Evolutionary conservation across 2,329 filamentous ascomycete species (phyloP), one percentile per base, ranked within the genome.

Genomic region (Septoria petroselini): DNA sequence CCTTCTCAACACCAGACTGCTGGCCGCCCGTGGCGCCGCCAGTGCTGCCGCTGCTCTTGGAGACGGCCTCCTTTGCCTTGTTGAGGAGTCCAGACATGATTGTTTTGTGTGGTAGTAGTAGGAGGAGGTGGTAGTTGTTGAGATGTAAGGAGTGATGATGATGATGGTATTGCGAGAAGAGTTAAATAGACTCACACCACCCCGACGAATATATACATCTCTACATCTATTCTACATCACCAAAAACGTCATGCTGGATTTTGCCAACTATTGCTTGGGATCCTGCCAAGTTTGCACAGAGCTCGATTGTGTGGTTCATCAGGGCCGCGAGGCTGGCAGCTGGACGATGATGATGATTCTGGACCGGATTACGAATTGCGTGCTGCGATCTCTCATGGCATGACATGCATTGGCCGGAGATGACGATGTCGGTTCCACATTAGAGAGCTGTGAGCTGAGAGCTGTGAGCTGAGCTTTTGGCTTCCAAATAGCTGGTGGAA

Each of bases 31-130:
- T 37, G 15, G 38, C 14, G n/a, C 39, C 38, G 25, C 44, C 44
- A 19, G 38, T 23, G 27, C 7, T 37, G 43, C 49, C 39, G 15
- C 42, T 46, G 48, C 48, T 44, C 54, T 54, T 53, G 12, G 11
- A 3, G 43, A 55, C 53, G 15, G 50, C 43, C 37, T 55, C 54
- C 46, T 59, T 60, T 23, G 53, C 58, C 48, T 60, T 58, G 48
- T 60, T 50, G 41, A 60, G 50, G 43, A 60, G 58, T 50, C 56
- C 58, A 44, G 56, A 58, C 56, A 60, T 58, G 33, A 7, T 47
- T 42, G 11, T 41, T 41, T 18, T 19, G 23, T 15, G 9, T 14
- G n/a, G n/a, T n/a, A n/a, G n/a, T n/a, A n/a, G n/a, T n/a, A n/a
- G n/a, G n/a, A n/a, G n/a, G n/a, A n/a, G n/a, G n/a, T n/a, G n/a